phyloP scores from a whole-genome alignment of 139 green algal genomes.

The Ettlia oleoabundans region DNA sequence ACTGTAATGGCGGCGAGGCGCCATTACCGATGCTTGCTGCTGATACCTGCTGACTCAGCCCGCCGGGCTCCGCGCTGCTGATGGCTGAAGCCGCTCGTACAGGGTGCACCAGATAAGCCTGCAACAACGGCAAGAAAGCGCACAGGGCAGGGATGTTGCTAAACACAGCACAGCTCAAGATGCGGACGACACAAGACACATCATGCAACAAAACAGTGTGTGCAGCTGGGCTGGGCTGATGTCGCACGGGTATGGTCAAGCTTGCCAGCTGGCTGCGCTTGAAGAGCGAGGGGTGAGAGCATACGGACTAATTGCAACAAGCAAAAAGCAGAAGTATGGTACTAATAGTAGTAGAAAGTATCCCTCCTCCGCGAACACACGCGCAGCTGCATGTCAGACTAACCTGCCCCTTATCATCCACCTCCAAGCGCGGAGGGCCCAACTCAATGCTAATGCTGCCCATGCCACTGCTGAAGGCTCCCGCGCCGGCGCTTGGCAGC shows the following conservation, averaged over 20 bases:
- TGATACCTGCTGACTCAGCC: no score
- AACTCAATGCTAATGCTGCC: slow-evolving; percentile 17
- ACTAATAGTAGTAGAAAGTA: no score
- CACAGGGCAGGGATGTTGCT: neutral
- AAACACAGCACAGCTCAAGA: neutral
- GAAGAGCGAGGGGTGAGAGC: no score
- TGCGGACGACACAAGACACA: neutral
- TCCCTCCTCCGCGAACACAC: no score
- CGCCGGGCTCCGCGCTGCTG: no score
- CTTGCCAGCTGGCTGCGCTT: no score
- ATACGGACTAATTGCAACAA: no score
- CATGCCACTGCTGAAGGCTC: neutral
- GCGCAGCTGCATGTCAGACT: neutral
- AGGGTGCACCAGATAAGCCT: slow-evolving; percentile 23
- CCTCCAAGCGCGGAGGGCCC: slow-evolving; percentile 4
- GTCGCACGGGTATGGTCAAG: no score
- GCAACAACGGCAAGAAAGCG: neutral
- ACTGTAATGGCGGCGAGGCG: neutral
- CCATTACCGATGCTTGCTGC: no score
- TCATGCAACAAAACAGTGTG: neutral
- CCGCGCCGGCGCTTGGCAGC: no score
- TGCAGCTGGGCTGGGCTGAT: no score
- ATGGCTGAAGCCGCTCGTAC: neutral
- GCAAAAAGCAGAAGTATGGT: no score
- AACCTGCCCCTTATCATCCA: slow-evolving; percentile 26